Conservation (phyloP, 2,329 filamentous ascomycete genomes). For the Aureobasidium melanogenum region DNA sequence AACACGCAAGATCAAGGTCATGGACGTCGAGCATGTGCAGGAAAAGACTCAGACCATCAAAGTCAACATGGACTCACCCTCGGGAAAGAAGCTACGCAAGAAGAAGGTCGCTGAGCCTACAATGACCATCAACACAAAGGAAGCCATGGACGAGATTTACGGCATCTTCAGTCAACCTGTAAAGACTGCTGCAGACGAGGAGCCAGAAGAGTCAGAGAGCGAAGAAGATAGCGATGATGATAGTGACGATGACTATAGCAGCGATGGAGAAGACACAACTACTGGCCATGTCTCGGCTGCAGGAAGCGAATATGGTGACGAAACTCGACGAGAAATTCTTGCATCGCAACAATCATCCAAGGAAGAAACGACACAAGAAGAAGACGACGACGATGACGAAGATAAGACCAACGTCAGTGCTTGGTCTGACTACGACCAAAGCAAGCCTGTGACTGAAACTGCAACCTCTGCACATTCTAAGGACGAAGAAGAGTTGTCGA, state of each 20-base stretch:
- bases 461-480: constrained; percentile 30
- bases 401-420: constrained; percentile 51
- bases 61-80: constrained; percentile 84
- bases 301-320: constrained; percentile 57
- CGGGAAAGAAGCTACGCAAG: constrained; percentile 73
- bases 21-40: constrained; percentile 64
- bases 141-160: constrained; percentile 95
- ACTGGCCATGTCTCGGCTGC: constrained; percentile 61
- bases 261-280: constrained; percentile 69
- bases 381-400: constrained; percentile 30
- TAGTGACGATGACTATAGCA: constrained; percentile 67
- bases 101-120: constrained; percentile 71
- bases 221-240: constrained; percentile 60
- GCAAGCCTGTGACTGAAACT: constrained; percentile 37
- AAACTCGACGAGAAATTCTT: constrained; percentile 46
- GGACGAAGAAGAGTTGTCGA: constrained; percentile 17
- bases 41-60: constrained; percentile 93
- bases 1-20: constrained; percentile 58
- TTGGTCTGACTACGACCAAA: constrained; percentile 81
- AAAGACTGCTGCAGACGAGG: constrained; percentile 37
- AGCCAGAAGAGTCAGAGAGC: constrained; percentile 48
- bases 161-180: constrained; percentile 90
- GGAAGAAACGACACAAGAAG: constrained; percentile 22
- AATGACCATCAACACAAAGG: constrained; percentile 93
- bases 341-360: constrained; percentile 21